Base-by-base conservation (phyloP, 2,329 filamentous ascomycete genomes). In the Chaetoscypha palmicola region DNA sequence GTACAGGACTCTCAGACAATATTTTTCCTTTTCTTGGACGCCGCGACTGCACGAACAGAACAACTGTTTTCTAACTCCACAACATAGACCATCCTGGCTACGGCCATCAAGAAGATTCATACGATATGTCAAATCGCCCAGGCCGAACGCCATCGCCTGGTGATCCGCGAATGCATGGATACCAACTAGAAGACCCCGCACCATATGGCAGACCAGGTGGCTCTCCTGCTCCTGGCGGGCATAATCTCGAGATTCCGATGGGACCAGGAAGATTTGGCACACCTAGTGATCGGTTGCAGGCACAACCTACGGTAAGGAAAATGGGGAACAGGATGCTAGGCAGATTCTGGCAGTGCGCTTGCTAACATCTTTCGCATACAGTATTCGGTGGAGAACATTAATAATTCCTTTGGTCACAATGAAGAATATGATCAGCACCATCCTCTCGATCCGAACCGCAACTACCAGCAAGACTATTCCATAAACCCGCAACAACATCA, bases 401-500 rank as follows among this genome's bases (percentile, higher is more conserved):
- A 72, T 38, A 73, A 73, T 55, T 79, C 78, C 11, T 83, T 77
- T 57, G 74, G 77, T 14, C 76, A 80, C 57, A 75, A 76, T 58
- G 73, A 81, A 53, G 68, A 70, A 43, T 82, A 79, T 60, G 76
- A 80, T 49, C 66, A 69, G 48, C 66, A 66, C 48, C 65, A 70
- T 46, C 67, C 69, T 43, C 65, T 70, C 47, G 70, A 70, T 22
- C 67, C 64, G 44, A 65, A 66, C 43, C 64, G 64, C 35, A 64
- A 71, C 49, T 74, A 77, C 51, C 69, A 73, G 32, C 72, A 71
- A 49, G 84, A 89, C 44, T 90, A 92, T 63, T 72, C 80, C 3
- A 67, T 95, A 48, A 81, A 88, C 58, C 89, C 91, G 8, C 82
- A 94, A 62, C 81, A 82, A 46, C 88, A 95, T 58, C 87, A 92